Percentiles rank a stretch among this genome's conserved stretches.
Conservation (phyloP, 2,329 filamentous ascomycete genomes). For the Aspergillus aculeatinus region DNA sequence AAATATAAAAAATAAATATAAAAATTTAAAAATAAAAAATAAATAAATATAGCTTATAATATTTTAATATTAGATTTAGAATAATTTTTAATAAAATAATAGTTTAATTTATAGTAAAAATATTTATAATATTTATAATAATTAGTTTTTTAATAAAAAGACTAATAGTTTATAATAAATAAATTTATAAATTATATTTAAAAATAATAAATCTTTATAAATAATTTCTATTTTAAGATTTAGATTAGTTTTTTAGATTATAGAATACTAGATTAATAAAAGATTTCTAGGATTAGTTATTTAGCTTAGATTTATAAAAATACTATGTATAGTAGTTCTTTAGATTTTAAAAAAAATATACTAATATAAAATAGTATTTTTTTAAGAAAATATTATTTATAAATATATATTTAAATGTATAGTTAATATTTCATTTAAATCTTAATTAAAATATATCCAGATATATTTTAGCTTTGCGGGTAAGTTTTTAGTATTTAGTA, state of each 20-base stretch:
- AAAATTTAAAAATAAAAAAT: too few species aligned
- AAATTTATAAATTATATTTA: not conserved
- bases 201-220: not conserved
- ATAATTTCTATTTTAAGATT: not conserved
- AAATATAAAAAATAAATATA: too few species aligned
- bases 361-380: too few species aligned
- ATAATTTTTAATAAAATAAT: not conserved
- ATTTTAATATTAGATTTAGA: not conserved
- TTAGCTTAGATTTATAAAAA: not conserved
- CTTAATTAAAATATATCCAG: too few species aligned
- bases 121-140: not conserved
- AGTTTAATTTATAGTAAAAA: not conserved
- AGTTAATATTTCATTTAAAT: too few species aligned
- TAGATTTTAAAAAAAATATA: not conserved
- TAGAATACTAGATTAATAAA: not conserved
- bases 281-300: not conserved
- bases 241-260: not conserved
- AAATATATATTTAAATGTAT: too few species aligned
- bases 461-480: too few species aligned
- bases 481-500: too few species aligned
- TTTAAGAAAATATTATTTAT: too few species aligned
- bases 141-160: not conserved
- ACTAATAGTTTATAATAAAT: not conserved
- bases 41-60: too few species aligned
- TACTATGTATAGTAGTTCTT: too few species aligned